phyloP scores from a whole-genome alignment of 2,329 filamentous ascomycete genomes.

The Dendryphion nanum region DNA sequence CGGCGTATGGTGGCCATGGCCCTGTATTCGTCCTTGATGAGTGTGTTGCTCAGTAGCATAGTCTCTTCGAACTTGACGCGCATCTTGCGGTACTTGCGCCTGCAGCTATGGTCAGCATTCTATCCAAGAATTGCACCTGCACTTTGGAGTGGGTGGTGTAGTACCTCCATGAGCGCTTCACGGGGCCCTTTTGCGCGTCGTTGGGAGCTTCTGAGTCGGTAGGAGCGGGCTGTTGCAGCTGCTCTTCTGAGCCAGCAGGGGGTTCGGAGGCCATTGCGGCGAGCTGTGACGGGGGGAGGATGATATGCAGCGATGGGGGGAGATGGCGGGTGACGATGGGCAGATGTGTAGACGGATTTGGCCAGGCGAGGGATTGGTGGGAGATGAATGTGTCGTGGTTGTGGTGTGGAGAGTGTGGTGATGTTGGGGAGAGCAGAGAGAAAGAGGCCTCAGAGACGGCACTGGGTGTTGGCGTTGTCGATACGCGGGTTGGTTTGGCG shows the following conservation, averaged over 20 bases:
- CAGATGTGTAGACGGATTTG: too few species aligned
- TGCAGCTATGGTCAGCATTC: conserved; percentile 18
- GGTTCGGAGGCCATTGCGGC: conserved; percentile 30
- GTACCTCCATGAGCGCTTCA: conserved; percentile 40
- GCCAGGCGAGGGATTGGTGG: too few species aligned
- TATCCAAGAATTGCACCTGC: background rate
- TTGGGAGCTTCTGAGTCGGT: conserved; percentile 13
- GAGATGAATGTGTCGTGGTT: too few species aligned
- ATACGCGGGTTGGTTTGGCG: too few species aligned
- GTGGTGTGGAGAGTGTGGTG: too few species aligned
- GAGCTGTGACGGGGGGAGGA: conserved; percentile 4
- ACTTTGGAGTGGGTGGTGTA: conserved; percentile 6
- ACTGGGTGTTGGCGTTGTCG: too few species aligned
- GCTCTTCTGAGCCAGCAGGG: conserved; percentile 8
- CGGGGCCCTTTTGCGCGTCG: conserved; percentile 21
- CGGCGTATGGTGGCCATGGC: conserved; percentile 78
- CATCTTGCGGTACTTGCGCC: conserved; percentile 95
- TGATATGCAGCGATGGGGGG: conserved; percentile 1
- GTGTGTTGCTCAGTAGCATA: conserved; percentile 76
- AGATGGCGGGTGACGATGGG: too few species aligned
- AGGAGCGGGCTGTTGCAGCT: conserved; percentile 2
- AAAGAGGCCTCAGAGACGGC: too few species aligned
- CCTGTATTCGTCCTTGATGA: conserved; percentile 79
- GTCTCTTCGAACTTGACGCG: conserved; percentile 73
- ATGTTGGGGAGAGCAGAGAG: too few species aligned